These are phyloP conservation scores for Talaromyces sp. DNA, from an alignment of 2,329 filamentous ascomycete genomes.

Conservation along the genomic window DNA sequence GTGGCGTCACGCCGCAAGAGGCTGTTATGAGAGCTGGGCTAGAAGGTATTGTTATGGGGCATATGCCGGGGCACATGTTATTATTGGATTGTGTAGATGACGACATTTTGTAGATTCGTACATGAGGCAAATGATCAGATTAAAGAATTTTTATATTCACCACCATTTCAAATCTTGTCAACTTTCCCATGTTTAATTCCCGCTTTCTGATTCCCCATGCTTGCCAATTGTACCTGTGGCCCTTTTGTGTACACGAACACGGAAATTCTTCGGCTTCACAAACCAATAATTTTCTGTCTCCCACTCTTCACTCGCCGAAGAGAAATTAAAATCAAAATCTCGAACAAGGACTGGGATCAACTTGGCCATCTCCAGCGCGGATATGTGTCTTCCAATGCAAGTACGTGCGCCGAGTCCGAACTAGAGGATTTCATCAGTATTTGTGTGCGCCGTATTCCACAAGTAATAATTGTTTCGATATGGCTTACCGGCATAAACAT, in stretches of 20 bases:
- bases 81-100: constrained; percentile 48
- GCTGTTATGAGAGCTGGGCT: constrained; percentile 53
- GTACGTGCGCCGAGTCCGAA: constrained; percentile 19
- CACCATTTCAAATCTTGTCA: not conserved
- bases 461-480: not conserved
- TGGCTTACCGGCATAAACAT: constrained; percentile 5
- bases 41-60: constrained; percentile 53
- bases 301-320: not conserved
- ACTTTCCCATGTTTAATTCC: too few species aligned
- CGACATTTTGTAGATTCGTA: constrained; percentile 22
- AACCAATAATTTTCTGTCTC: constrained; percentile 5
- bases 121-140: not conserved
- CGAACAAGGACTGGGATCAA: constrained; percentile 18
- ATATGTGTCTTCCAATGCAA: constrained; percentile 23
- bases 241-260: not conserved
- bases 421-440: constrained; percentile 3
- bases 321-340: constrained; percentile 10
- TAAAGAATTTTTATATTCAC: not conserved
- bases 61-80: constrained; percentile 59
- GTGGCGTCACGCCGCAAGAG: constrained; percentile 61
- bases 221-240: not conserved
- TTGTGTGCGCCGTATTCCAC: not conserved
- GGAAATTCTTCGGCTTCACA: not conserved
- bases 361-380: constrained; percentile 21
- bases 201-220: not conserved